Base-by-base conservation (phyloP, 2,329 filamentous ascomycete genomes). In the Teratosphaeria nubilosa region DNA sequence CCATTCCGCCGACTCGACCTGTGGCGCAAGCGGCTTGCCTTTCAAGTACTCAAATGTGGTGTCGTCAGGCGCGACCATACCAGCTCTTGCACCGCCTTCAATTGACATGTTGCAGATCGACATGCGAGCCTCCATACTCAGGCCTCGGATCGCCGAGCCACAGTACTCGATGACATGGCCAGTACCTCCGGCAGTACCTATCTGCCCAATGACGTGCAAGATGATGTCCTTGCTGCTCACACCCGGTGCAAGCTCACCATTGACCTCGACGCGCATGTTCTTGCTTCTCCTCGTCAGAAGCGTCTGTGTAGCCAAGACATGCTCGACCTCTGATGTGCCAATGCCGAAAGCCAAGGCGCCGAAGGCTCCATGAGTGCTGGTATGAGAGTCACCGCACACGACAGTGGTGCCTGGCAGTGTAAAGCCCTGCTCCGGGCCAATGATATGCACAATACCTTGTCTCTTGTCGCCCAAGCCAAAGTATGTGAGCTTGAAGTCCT, bases 51-150 rank as follows among this genome's bases (percentile, higher is more conserved):
- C 90, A 67, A 96, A 96, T 30, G 94, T 97, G 59, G 80, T 88
- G 70, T 96, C 87, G 70, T 99, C 94, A 5, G 94, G 94, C 10
- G 94, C 94, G 60, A 99, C 86, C 91, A 99, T 95, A 65, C 94
- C 94, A 60, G 92, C 92, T 76, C 94, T 84, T 53, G 94, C 94
- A 75, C 94, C 94, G 66, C 82, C 94, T 79, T 99, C 94, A 66
- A 97, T 96, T 14, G 91, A 91, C 94, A 97, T 97, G 79, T 99
- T 99, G 80, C 94, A 97, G 73, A 99, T 95, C 63, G 91, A 96
- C 94, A 99, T 97, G 66, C 94, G 86, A 51, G 92, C 94, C 76
- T 97, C 94, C 84, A 99, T 96, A 75, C 90, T 95, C 67, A 97
- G 80, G 61, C 76, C 78, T 66, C 90, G 86, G 72, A 99, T 96